Base-by-base conservation (phyloP, 2,329 filamentous ascomycete genomes). In the Penicillium sp. region DNA sequence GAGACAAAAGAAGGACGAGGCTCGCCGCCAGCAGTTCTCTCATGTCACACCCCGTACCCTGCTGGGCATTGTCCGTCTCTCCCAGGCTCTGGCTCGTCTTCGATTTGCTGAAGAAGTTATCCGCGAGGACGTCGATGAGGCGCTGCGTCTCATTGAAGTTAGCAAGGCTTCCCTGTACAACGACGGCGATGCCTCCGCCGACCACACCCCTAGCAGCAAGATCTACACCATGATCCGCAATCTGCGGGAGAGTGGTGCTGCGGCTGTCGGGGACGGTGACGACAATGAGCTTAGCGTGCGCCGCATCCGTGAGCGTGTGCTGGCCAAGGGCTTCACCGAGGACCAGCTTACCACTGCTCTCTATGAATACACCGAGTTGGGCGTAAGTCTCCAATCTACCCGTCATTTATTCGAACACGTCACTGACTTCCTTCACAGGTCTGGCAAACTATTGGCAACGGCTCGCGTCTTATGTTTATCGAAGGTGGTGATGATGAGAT, bases 271-370 rank as follows among this genome's bases (percentile, higher is more conserved):
- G 38, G 85, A 90, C 42, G 90, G 89, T 30, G 77, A 78, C 47
- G 80, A 81, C 25, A 78, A 88, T 18, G 92, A 96, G 73, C 76
- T 99, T 63, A 94, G 87, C 72, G 82, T 99, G 78, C 83, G 88
- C 61, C 88, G 90, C 73, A 90, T 99, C 54, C 84, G 92, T 70
- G 92, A 96, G 73, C 79, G 94, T 60, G 91, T 99, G 27, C 81
- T 97, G 64, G 94, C 92, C 47, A 96, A 96, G 81, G 94, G 94
- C 2, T 99, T 96, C 73, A 99, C 92, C 0, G 87, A 91, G 59
- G 90, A 97, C 72, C 92, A 99, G 73, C 91, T 96, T 76, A 81
- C 89, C 66, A 82, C 83, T 61, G 87, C 92, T 18, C 80, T 99
- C 68, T 87, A 96, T 56, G 92, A 96, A 77, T 97, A 99, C 74